Evolutionary conservation across 352 stramenopile genomes (phyloP), one percentile per base, ranked within the genome.

Genomic region (Phytopythium boreale): DNA sequence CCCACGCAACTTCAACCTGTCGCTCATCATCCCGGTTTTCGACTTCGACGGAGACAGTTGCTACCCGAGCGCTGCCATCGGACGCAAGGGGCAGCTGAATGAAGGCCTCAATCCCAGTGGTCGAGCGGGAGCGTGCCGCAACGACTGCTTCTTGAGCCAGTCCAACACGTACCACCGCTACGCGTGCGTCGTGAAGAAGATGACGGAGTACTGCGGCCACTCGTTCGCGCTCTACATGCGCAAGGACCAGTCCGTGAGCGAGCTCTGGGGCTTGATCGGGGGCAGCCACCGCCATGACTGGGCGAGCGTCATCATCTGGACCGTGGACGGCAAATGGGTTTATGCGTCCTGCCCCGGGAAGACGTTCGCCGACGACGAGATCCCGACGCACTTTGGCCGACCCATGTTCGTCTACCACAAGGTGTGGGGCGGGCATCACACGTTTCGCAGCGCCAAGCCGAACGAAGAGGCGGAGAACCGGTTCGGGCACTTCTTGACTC

Each of bases 201-300:
- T 2, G 17, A 26, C 5, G n/a, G 19, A 31, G 37, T 67, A 63
- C 52, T 67, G 62, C 62, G 52, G 24, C 7, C 53, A 67, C 22
- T 67, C 60, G 41, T 67, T 63, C 62, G 62, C 52, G 55, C 46
- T 64, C 44, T 64, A 64, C 44, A 43, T 59, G 26, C 34, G 59
- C 37, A 64, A 64, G 49, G 59, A 64, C 22, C 46, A 64, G 49
- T n/a, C n/a, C n/a, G n/a, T n/a, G n/a, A n/a, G n/a, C n/a, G n/a
- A n/a, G n/a, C n/a, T n/a, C n/a, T n/a, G n/a, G n/a, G n/a, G n/a
- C n/a, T n/a, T 62, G 10, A 63, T 62, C 4, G 60, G 57, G 4
- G 49, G 77, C 5, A 70, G 73, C 12, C 70, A 80, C 58, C 67
- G 71, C 53, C 75, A 83, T 59, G 72, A 83, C 50, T 83, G 72